Base-by-base conservation (phyloP, 331 rosid species). In the Acacia pycnantha region DNA sequence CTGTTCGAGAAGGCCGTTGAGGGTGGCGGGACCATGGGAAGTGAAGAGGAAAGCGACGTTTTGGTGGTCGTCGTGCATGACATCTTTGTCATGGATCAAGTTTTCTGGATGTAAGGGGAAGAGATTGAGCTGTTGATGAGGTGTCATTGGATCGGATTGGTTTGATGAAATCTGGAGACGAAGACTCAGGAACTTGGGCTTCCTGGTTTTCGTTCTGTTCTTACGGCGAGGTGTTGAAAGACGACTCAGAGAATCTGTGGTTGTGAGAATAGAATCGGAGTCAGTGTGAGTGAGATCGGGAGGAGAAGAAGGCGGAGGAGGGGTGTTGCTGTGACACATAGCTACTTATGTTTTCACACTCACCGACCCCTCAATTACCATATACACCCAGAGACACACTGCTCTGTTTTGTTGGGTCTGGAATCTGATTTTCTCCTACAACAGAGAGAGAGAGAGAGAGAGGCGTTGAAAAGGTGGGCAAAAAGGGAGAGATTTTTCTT, bases 151-250 rank as follows among this genome's bases (percentile, higher is more conserved):
- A 11, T 71, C 11, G 11, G 53, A 26, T 2, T 29, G 77, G 9
- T 73, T 24, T 26, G 84, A 80, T 19, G 92, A 85, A 24, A 91
- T 82, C 8, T 89, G 80, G 0, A 79, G 83, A 5, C 92, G 85
- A 4, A 95, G 94, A 51, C 97, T 92, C 2, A 93, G 81, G 83
- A 73, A 96, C 79, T 92, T 96, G 68, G 97, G 98, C 73, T 86
- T 91, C 31, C 92, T 81, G 56, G 82, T 89, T 70, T 88, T 92
- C 43, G 85, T 88, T 82, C 94, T 83, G 71, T 86, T 86, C 58
- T 58, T 81, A 1, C 97, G 87, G 40, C 80, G 66, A 5, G 86
- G 82, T 4, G 92, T 81, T 66, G 75, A 82, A 5, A 82, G 77
- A 16, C 88, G 73, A 67, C 24, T 69, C 1, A 74, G 62, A 3